Conservation (phyloP, 108 stramenopile genomes). For the Parietichytrium sp. region DNA sequence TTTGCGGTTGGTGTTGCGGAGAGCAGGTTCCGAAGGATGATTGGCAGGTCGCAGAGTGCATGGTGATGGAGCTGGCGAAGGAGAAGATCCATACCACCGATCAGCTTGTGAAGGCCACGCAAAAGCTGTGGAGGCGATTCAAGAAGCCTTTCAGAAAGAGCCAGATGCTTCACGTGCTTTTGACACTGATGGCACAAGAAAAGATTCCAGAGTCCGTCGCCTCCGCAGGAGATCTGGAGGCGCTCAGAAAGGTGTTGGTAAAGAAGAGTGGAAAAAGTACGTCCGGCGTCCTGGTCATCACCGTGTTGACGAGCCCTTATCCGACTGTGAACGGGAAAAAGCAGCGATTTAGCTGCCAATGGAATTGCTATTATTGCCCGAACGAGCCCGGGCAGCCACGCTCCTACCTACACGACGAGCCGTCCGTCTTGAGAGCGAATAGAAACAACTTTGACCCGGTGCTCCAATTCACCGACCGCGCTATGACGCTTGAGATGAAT, state of each 20-base stretch:
- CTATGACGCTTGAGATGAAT: slow-evolving; percentile 38
- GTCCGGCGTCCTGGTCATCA: slow-evolving; percentile 50
- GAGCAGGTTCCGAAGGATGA: background rate
- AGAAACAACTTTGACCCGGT: slow-evolving; percentile 50
- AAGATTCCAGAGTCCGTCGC: background rate
- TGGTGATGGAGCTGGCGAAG: background rate
- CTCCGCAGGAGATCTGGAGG: background rate
- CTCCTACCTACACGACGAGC: slow-evolving; percentile 58
- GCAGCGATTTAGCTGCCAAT: slow-evolving; percentile 54
- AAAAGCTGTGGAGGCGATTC: background rate
- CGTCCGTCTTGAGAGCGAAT: slow-evolving; percentile 54
- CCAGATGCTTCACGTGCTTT: slow-evolving; percentile 20
- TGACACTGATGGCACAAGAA: background rate
- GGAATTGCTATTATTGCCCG: slow-evolving; percentile 60
- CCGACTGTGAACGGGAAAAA: slow-evolving; percentile 41
- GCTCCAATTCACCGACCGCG: slow-evolving; percentile 47
- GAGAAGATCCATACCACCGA: background rate
- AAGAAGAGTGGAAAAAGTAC: slow-evolving; percentile 34
- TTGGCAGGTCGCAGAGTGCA: background rate
- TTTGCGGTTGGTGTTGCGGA: too few species aligned
- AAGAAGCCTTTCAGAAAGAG: slow-evolving; percentile 18
- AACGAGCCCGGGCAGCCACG: slow-evolving; percentile 56
- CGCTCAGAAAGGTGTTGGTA: background rate
- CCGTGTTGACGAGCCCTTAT: slow-evolving; percentile 50
- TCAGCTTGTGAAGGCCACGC: background rate